Base-by-base conservation (phyloP, 106 monocot genomes). In the Platanthera guangdongensis region DNA sequence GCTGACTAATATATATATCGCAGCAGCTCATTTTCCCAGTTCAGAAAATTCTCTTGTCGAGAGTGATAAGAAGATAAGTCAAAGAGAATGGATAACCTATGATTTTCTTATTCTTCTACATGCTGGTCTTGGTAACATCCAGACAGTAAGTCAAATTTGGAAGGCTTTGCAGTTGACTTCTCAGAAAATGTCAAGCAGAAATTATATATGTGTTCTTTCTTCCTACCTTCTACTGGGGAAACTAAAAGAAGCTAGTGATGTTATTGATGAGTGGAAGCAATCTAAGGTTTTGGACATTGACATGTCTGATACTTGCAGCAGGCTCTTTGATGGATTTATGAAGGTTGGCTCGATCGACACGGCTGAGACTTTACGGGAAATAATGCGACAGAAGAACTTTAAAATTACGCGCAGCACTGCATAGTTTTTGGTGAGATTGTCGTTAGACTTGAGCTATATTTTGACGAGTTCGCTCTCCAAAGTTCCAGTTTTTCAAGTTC, bases 31-130 rank as follows among this genome's bases (percentile, higher is more conserved):
- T 68, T 77, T 89, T 64, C 81, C 80, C 7, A 78, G 69, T 75
- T 76, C 81, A n/a, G 82, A 81, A 59, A 82, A 68, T 72, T 78
- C 85, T 72, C 73, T 87, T 25, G 72, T 90, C 68, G 93, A 87
- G 32, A 30, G 79, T 52, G 86, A 79, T 10, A 76, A 80, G 57
- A 93, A 80, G 73, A 87, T 84, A 67, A 84, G 78, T 45, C 82
- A 83, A 39, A 86, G 81, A 63, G 82, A 92, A 71, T 90, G 90
- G 91, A 88, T 97, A 77, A 88, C 97, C 28, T 97, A 92, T 46
- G 94, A 97, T 81, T 86, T 97, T 63, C 94, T 97, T 59, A 82
- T 97, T 18, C 87, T 91, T 72, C 80, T 97, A 9, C 80, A 91
- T 77, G 75, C 91, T 39, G 80, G 88, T 73, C 76, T 94, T 25